Base-by-base conservation (phyloP, 768 basidiomycete genomes). In the Thelephora aurantiotincta region DNA sequence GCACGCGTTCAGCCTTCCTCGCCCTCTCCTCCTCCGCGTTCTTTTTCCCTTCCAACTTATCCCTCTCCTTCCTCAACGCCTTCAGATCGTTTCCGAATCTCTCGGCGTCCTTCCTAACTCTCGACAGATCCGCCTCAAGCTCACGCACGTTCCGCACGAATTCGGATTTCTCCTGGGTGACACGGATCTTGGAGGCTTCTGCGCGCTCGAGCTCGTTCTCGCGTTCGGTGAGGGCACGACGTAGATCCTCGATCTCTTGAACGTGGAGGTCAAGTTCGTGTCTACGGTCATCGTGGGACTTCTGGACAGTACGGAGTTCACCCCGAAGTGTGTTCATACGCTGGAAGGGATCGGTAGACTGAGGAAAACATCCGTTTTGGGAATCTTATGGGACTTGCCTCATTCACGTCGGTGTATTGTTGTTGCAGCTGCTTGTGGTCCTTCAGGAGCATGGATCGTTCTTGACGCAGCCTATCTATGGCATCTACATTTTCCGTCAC, bases 11-110 rank as follows among this genome's bases (percentile, higher is more conserved):
- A n/a, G 71, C 66, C 51, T 57, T 60, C 20, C 48, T 44, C 12
- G 71, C 64, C 56, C 65, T 75, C 49, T 63, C 51, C 14, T 68
- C 52, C 48, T 85, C 83, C 4, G 76, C 74, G 55, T 68, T 72
- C 30, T 58, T 54, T 47, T 62, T 58, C 19, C 48, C 50, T 48
- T 64, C 63, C 38, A 75, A 58, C 42, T 67, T 75, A 53, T 82
- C 80, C 57, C 86, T 85, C 64, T 88, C 80, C 12, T 62, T 59
- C 9, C 77, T 71, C 36, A 89, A 66, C 7, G 69, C 63, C 51
- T 78, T 84, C 50, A 94, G 61, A 60, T 93, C 89, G 14, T 73
- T 73, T 14, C 86, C 85, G 57, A 91, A 82, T 6, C 71, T 72
- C 52, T 85, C 82, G 0, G 87, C 88, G 50, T 89, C 83, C 44